phyloP scores from a whole-genome alignment of 2,329 filamentous ascomycete genomes.

The Alternaria ethzedia region DNA sequence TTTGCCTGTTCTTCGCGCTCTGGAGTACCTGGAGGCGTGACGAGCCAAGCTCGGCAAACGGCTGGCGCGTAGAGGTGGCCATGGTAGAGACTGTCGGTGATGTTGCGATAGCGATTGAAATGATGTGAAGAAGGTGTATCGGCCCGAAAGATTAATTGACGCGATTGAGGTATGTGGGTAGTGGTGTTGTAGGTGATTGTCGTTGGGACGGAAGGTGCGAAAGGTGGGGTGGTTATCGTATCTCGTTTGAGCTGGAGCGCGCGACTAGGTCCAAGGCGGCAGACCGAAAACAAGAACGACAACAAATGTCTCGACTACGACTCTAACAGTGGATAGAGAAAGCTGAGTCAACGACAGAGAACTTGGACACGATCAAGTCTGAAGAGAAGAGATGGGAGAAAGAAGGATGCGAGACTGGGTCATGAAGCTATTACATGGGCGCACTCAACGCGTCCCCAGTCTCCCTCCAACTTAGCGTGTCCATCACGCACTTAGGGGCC shows the following conservation, averaged over 20 bases:
- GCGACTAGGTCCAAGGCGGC: constrained; percentile 6
- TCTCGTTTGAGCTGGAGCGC: constrained; percentile 4
- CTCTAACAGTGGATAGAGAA: neutral
- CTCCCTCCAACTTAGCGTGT: constrained; percentile 29
- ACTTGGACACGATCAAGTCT: neutral
- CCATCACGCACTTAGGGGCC: constrained; percentile 19
- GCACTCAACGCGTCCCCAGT: constrained; percentile 30
- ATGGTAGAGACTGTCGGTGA: constrained; percentile 21
- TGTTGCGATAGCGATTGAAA: neutral
- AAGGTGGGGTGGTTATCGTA: constrained; percentile 18
- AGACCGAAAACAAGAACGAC: constrained; percentile 1
- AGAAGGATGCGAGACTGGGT: constrained; percentile 16
- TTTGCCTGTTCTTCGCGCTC: constrained; percentile 79
- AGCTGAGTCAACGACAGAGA: neutral
- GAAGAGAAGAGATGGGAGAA: constrained; percentile 15
- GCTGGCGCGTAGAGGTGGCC: constrained; percentile 66
- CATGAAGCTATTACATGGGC: constrained; percentile 19
- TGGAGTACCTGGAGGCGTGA: constrained; percentile 74
- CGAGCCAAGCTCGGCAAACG: constrained; percentile 75
- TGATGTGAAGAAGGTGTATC: neutral
- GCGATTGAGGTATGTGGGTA: neutral
- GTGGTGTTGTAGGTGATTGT: constrained; percentile 6
- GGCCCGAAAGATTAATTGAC: constrained; percentile 1
- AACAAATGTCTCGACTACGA: neutral
- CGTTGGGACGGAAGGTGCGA: constrained; percentile 5